These are phyloP conservation scores for Hemisphaericaspora subhashii DNA, from an alignment of 1,139 yeast species.

Conservation along the genomic window DNA sequence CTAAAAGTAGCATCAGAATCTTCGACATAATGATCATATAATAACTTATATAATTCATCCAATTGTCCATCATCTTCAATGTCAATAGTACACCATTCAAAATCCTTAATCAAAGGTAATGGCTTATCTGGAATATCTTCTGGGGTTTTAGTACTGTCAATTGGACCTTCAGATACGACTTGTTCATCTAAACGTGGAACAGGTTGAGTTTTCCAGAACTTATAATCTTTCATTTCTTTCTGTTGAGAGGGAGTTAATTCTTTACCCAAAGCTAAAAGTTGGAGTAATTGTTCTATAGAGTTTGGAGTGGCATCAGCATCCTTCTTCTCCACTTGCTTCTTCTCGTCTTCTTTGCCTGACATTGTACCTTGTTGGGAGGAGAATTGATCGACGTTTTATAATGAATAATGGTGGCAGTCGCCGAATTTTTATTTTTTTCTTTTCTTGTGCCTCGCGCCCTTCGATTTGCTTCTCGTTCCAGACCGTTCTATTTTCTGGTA, in stretches of 20 bases:
- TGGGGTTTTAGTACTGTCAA: conserved; percentile 65
- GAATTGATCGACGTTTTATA: no score
- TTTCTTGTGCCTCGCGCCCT: no score
- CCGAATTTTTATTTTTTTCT: conserved; percentile 1
- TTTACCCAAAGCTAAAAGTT: conserved; percentile 53
- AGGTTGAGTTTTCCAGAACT: conserved; percentile 98
- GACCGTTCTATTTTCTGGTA: no score
- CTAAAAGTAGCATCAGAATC: conserved; percentile 91
- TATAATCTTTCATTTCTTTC: conserved; percentile 80
- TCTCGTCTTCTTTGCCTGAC: conserved; percentile 14
- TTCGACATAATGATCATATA: conserved; percentile 91
- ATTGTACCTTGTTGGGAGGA: neutral
- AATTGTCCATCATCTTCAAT: conserved; percentile 57
- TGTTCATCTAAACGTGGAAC: conserved; percentile 75
- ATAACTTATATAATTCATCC: conserved; percentile 72
- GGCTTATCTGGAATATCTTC: conserved; percentile 73
- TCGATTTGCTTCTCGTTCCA: no score
- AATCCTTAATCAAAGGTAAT: conserved; percentile 68
- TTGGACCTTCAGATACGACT: conserved; percentile 77
- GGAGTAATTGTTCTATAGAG: conserved; percentile 50
- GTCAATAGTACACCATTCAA: conserved; percentile 87
- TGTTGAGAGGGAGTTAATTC: conserved; percentile 55
- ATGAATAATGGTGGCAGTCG: neutral
- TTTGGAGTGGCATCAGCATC: conserved; percentile 18
- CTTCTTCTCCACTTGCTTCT: no score